Conservation (phyloP, 2,329 filamentous ascomycete species). For the Colletotrichum sp. region DNA sequence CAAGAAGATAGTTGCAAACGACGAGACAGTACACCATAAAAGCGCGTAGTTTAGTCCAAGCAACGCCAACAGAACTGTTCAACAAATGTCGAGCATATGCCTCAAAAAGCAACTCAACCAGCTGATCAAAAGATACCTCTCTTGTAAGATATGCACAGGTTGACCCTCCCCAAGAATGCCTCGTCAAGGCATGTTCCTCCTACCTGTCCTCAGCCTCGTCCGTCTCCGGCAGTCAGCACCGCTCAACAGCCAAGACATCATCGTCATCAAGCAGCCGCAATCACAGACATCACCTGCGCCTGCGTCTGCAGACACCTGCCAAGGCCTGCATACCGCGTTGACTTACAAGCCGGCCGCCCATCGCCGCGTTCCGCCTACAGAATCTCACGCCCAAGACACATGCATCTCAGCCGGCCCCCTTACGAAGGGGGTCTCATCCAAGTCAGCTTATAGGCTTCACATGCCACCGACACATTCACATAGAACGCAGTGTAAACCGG, state of each 20-base stretch:
- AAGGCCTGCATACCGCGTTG: neutral
- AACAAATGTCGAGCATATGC: neutral
- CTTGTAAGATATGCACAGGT: neutral
- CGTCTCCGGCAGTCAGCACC: neutral
- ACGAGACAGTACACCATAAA: neutral
- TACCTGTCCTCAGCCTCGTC: neutral
- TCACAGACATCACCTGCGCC: neutral
- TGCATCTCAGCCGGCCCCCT: neutral
- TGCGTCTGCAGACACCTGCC: neutral
- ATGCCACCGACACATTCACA: neutral
- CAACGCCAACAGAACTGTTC: neutral
- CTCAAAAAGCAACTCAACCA: neutral
- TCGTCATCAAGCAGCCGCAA: neutral
- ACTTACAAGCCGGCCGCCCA: neutral
- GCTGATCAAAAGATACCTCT: neutral
- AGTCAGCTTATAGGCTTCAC: neutral
- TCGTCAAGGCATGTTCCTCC: neutral
- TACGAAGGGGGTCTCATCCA: neutral
- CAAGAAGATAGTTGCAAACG: neutral
- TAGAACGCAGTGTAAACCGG: neutral
- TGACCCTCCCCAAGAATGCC: neutral
- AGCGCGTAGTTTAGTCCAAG: neutral
- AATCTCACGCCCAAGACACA: neutral
- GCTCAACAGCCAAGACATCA: neutral
- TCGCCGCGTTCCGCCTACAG: neutral